Percentiles rank a stretch among this genome's conserved stretches.
Conservation (phyloP, 2,329 filamentous ascomycete genomes). For the Sordariomycetes sp. region DNA sequence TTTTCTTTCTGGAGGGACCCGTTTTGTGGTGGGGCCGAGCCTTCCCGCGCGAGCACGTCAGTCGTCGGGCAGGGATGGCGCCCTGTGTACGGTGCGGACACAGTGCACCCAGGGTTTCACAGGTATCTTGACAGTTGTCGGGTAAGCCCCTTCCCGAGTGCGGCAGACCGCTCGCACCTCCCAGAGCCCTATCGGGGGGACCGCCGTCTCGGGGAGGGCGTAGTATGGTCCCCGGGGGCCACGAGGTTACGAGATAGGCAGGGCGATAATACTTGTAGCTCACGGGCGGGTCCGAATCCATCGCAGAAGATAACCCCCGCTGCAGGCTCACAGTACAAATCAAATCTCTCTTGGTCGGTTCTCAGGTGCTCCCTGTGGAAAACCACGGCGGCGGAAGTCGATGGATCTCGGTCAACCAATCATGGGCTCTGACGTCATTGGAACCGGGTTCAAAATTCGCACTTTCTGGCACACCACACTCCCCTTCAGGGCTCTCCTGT, state of each 20-base stretch:
- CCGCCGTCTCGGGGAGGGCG: not conserved
- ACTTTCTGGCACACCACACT: not conserved
- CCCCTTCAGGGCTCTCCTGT: not conserved
- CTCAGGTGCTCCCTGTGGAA: not conserved
- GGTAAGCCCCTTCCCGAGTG: not conserved
- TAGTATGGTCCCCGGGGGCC: not conserved
- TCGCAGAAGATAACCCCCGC: not conserved
- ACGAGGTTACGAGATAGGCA: not conserved
- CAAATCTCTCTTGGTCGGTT: not conserved
- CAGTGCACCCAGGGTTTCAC: not conserved
- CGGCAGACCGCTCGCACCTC: not conserved
- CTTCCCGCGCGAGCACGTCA: not conserved
- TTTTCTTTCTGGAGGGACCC: not conserved
- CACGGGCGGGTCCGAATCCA: no score
- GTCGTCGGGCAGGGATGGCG: not conserved
- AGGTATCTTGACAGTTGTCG: not conserved
- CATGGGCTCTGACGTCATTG: not conserved
- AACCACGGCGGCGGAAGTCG: not conserved
- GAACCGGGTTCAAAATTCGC: not conserved
- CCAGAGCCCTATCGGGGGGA: not conserved
- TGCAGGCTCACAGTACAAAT: not conserved
- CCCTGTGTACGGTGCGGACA: not conserved
- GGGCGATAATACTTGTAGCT: not conserved
- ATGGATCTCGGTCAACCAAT: not conserved
- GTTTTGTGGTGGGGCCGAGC: not conserved